Evolutionary conservation across 495 filamentous ascomycete genomes (phyloP), one percentile per base, ranked within the genome.

Genomic region (Talaromyces liani): DNA sequence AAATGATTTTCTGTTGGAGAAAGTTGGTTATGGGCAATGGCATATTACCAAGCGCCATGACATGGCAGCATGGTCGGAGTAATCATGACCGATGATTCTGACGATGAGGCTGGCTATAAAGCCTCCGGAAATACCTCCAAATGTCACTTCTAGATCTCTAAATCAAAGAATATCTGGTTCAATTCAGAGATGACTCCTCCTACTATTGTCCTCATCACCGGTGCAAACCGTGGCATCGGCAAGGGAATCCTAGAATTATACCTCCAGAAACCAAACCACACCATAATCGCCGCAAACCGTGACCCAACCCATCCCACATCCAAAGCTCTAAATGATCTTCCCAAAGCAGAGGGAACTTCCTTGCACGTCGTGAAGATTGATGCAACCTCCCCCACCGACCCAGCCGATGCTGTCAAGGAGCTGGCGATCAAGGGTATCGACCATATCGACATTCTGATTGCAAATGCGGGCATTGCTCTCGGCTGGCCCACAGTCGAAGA

Each of bases 181-280:
- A 45, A 45, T 45, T 14, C n/a, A 54, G 22, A n/a, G 33, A 69
- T 66, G 65, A 4, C 63, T 25, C 59, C 18, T 79, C 59, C 18
- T 79, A 71, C 61, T 0, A 61, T 68, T 29, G 65, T 72, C 39
- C 66, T 72, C n/a, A 64, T 72, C 16, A 72, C 68, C 65, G 63
- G 69, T 33, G 68, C 74, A 16, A 84, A 81, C 67, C 78, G 77
- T 18, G 81, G 82, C 36, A 76, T 85, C 64, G 83, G 83, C 58
- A 71, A 71, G 51, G 75, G 73, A 20, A 63, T 86, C 3, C 33
- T 73, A 22, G 61, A 69, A 31, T 41, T 64, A 18, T 79, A 79
- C 68, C 70, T 82, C 65, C 12, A 64, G 33, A 77, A 73, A 18
- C 75, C 79, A 18, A 69, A 80, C 70, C 73, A 70, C 63, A 80